Conservation (phyloP, 176 grass and related monocot species). For the Stipa capillata region DNA sequence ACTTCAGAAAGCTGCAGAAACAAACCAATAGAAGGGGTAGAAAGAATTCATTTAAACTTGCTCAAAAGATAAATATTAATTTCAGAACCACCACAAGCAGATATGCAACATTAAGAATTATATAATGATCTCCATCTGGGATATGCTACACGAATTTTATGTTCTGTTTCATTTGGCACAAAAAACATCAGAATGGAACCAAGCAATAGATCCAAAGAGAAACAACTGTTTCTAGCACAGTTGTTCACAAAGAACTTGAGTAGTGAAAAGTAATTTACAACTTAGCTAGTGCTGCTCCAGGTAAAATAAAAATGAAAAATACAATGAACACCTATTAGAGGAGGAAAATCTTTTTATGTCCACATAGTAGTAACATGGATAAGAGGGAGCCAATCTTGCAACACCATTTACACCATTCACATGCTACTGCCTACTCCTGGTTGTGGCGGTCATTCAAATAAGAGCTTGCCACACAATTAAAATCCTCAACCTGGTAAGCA, state of each 20-base stretch:
- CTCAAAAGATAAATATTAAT: background rate
- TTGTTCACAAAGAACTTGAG: background rate
- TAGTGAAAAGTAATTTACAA: background rate
- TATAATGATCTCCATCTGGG: background rate
- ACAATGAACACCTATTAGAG: background rate
- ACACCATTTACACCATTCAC: background rate
- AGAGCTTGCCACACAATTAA: background rate
- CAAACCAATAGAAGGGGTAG: background rate
- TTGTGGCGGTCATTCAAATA: background rate
- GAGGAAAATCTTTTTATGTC: background rate
- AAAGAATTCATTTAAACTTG: background rate
- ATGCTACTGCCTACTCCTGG: background rate
- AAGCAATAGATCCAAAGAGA: background rate
- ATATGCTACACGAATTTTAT: background rate
- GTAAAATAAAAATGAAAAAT: background rate
- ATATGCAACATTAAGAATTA: background rate
- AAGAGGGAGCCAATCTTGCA: background rate
- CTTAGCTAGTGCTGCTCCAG: background rate
- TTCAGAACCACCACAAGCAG: background rate
- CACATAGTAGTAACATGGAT: background rate
- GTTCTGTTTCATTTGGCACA: slow-evolving; percentile 4
- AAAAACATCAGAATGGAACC: background rate
- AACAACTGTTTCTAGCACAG: background rate
- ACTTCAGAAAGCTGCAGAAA: slow-evolving; percentile 64
- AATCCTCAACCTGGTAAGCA: background rate